Conservation (phyloP, 2,329 filamentous ascomycete species). For the Talaromyces albobiverticillius region DNA sequence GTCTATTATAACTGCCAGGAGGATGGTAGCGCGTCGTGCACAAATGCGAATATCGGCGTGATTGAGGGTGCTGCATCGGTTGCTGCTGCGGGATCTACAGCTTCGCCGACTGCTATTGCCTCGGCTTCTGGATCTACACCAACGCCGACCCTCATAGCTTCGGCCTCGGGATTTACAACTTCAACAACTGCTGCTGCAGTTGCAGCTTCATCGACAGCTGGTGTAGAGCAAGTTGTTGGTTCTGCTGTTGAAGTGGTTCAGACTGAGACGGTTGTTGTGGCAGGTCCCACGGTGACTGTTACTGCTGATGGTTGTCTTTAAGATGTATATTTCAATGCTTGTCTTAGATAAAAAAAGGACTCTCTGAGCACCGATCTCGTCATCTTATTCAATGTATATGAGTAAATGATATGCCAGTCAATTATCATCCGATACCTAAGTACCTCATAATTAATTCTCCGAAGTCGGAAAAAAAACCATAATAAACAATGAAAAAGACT, state of each 20-base stretch:
- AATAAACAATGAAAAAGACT: no score
- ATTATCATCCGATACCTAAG: no score
- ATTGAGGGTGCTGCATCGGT: constrained; percentile 11
- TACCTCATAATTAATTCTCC: no score
- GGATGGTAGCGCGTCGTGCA: constrained; percentile 16
- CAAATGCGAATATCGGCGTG: constrained; percentile 11
- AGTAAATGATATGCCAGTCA: no score
- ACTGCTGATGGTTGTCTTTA: neutral
- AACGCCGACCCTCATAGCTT: neutral
- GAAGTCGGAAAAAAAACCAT: no score
- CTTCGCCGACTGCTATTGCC: neutral
- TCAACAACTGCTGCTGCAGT: neutral
- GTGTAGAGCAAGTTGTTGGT: neutral
- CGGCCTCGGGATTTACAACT: neutral
- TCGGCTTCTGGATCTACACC: neutral
- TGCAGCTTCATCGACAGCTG: neutral
- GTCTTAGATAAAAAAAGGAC: no score
- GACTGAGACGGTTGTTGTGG: constrained; percentile 2
- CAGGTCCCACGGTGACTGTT: neutral
- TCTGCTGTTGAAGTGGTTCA: neutral
- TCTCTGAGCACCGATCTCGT: no score
- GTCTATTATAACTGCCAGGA: constrained; percentile 25
- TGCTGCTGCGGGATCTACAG: neutral
- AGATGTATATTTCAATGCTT: no score
- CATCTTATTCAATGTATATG: no score